Evolutionary conservation across 495 filamentous ascomycete species (phyloP).

Genomic region (Mycothermus thermophilus): DNA sequence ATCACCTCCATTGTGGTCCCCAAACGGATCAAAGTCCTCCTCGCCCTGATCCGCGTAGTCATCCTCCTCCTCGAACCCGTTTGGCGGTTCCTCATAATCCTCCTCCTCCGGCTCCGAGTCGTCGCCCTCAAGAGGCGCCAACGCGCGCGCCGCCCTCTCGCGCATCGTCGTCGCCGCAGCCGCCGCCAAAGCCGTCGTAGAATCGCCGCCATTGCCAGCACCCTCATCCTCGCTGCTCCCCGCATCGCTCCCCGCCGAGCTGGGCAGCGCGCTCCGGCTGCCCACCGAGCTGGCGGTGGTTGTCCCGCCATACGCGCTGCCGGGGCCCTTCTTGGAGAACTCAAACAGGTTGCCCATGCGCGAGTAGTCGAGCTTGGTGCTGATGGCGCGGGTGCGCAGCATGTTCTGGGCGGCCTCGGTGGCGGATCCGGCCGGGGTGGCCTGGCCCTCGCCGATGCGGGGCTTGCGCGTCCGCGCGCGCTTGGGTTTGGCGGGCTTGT

Average conservation of each 20-base stretch:
- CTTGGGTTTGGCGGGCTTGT: constrained; percentile 34
- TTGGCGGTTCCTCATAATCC: constrained; percentile 6
- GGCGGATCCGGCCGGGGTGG: constrained; percentile 41
- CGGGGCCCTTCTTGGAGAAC: constrained; percentile 24
- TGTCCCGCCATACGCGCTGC: constrained; percentile 17
- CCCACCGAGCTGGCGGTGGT: constrained; percentile 13
- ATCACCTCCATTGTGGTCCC: constrained; percentile 5
- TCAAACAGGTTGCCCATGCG: constrained; percentile 43
- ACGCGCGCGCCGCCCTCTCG: not conserved
- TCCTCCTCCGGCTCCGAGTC: constrained; percentile 4
- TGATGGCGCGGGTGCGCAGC: constrained; percentile 56
- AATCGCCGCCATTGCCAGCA: not conserved
- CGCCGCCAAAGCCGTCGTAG: not conserved
- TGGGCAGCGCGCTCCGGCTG: constrained; percentile 9
- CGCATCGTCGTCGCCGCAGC: not conserved
- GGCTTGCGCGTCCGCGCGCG: constrained; percentile 38
- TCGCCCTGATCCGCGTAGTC: constrained; percentile 14
- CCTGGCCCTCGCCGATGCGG: constrained; percentile 44
- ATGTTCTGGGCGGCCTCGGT: constrained; percentile 63
- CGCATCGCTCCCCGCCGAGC: constrained; percentile 11
- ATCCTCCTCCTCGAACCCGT: constrained; percentile 8
- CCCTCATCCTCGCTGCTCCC: not conserved
- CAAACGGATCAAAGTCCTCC: constrained; percentile 16
- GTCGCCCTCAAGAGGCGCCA: constrained; percentile 7
- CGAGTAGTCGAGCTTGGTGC: constrained; percentile 74